Evolutionary conservation across 371 early-diverging fungal species (phyloP).

Genomic region (Mucor saturninus): DNA sequence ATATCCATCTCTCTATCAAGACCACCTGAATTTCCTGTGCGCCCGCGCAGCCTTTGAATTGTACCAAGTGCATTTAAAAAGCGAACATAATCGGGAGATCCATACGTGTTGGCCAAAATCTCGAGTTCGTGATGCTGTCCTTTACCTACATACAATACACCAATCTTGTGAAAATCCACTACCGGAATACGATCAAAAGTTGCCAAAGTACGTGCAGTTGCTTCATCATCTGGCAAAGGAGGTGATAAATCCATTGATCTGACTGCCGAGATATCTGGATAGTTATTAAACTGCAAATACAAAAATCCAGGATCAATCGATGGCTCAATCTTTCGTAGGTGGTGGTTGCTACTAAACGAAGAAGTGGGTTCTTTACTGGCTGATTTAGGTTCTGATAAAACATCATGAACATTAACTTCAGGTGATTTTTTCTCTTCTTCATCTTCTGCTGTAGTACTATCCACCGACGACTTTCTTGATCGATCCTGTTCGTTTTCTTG

Average conservation of each 20-base stretch:
- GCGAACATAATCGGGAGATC: slow-evolving; percentile 82
- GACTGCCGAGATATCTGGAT: slow-evolving; percentile 63
- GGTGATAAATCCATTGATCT: slow-evolving; percentile 62
- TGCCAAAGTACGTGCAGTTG: slow-evolving; percentile 74
- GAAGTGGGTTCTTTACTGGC: not conserved
- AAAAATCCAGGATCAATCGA: slow-evolving; percentile 68
- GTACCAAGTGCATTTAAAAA: slow-evolving; percentile 85
- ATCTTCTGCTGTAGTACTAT: not conserved
- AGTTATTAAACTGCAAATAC: slow-evolving; percentile 69
- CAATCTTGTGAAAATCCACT: slow-evolving; percentile 94
- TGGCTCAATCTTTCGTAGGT: slow-evolving; percentile 49
- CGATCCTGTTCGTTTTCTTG: slow-evolving; percentile 9
- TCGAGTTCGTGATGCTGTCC: slow-evolving; percentile 83
- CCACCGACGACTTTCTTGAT: slow-evolving; percentile 7
- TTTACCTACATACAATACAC: slow-evolving; percentile 89
- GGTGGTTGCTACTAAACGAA: slow-evolving; percentile 5
- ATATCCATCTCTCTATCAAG: slow-evolving; percentile 82
- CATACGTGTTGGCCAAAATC: slow-evolving; percentile 85
- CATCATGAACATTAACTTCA: slow-evolving; percentile 25
- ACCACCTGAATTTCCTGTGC: slow-evolving; percentile 79
- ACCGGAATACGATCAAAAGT: slow-evolving; percentile 89
- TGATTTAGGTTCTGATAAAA: slow-evolving; percentile 37
- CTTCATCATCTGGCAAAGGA: slow-evolving; percentile 79
- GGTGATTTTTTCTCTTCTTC: not conserved
- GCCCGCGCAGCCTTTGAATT: slow-evolving; percentile 66